Percentiles rank a stretch among this genome's conserved stretches.
Evolutionary conservation across 2,329 filamentous ascomycete species (phyloP).

Genomic region (Cladophialophora yegresii): DNA sequence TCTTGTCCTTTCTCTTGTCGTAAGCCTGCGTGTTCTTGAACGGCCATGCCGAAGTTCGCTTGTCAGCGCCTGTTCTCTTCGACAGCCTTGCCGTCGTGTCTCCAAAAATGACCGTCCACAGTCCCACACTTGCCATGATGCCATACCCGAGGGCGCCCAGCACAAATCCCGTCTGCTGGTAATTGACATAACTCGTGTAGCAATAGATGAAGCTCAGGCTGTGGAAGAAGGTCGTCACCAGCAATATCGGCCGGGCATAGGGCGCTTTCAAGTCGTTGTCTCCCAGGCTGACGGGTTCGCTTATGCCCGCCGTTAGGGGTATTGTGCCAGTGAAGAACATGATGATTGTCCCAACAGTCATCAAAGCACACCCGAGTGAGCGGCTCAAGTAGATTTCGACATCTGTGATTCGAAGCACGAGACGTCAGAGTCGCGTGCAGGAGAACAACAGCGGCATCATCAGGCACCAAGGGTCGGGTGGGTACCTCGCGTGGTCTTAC

Average conservation of each 20-base stretch:
- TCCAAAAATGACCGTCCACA: constrained; percentile 66
- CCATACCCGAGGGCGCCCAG: constrained; percentile 62
- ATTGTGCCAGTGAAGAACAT: constrained; percentile 70
- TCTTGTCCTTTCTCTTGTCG: constrained; percentile 52
- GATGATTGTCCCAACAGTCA: constrained; percentile 64
- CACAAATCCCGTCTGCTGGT: constrained; percentile 59
- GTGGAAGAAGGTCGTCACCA: constrained; percentile 69
- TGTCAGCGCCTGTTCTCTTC: constrained; percentile 66
- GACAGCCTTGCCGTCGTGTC: constrained; percentile 60
- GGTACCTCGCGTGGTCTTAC: constrained; percentile 43
- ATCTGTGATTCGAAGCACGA: constrained; percentile 43
- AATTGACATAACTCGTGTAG: constrained; percentile 65
- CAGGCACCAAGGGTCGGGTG: background rate
- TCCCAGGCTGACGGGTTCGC: constrained; percentile 46
- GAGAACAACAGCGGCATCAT: background rate
- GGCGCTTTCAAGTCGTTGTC: constrained; percentile 56
- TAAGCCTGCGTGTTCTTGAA: constrained; percentile 63
- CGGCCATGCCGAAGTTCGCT: constrained; percentile 66
- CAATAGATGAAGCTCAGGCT: constrained; percentile 63
- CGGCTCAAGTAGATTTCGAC: constrained; percentile 75
- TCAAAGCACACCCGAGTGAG: constrained; percentile 66
- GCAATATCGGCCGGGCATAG: constrained; percentile 66
- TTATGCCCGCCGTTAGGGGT: constrained; percentile 59
- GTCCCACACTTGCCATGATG: constrained; percentile 61
- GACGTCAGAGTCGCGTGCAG: constrained; percentile 5